These are phyloP conservation scores for Abrus pulchellus DNA, from an alignment of 306 rosid genomes.

Conservation along the genomic window DNA sequence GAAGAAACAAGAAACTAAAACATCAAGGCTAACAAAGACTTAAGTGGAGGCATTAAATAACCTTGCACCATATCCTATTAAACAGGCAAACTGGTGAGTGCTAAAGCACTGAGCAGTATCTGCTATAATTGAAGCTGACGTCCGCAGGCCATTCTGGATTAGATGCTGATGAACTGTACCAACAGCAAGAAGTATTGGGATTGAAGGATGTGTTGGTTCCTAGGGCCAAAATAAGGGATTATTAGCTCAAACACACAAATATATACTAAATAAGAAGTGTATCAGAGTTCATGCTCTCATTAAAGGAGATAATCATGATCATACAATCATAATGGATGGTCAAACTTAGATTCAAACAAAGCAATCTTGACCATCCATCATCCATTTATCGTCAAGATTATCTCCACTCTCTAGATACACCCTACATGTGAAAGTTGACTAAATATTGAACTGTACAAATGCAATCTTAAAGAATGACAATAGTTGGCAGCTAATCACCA, in stretches of 20 bases:
- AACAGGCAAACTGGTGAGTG: slow-evolving; percentile 98
- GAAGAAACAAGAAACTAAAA: slow-evolving; percentile 32
- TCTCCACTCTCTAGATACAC: neutral
- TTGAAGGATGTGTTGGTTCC: slow-evolving; percentile 96
- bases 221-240: slow-evolving; percentile 41
- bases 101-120: slow-evolving; percentile 99
- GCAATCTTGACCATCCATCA: neutral
- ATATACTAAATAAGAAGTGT: neutral
- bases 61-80: slow-evolving; percentile 99
- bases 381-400: neutral
- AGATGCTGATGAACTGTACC: slow-evolving; percentile 99
- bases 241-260: slow-evolving; percentile 34
- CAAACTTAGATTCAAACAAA: neutral
- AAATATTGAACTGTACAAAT: slow-evolving; percentile 20
- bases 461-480: slow-evolving; percentile 9
- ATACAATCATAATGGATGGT: neutral
- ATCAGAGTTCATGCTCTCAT: neutral
- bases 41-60: slow-evolving; percentile 50
- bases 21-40: slow-evolving; percentile 29
- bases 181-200: slow-evolving; percentile 96
- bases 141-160: slow-evolving; percentile 91
- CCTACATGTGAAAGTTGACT: neutral
- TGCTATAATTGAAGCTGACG: slow-evolving; percentile 88
- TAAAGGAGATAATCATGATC: neutral
- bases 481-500: slow-evolving; percentile 8